A percentile compares a stretch with the other conserved stretches of the same genome.
phyloP scores from a whole-genome alignment of 805 yeast genomes.

The Torulaspora indica region DNA sequence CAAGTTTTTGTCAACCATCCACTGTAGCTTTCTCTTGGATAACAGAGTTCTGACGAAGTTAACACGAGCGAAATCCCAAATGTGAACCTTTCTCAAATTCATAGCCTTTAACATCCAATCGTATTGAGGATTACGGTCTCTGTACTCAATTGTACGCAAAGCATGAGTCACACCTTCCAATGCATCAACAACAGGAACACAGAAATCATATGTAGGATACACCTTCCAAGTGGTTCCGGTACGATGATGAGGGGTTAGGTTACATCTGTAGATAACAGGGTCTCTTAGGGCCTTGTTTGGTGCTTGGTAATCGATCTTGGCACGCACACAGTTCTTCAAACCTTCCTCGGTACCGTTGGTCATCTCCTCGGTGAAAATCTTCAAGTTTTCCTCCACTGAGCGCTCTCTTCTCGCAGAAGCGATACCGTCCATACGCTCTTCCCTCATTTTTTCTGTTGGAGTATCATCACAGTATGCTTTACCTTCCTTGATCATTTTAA shows the following conservation, averaged over 20 bases:
- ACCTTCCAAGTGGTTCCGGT: slow-evolving; percentile 91
- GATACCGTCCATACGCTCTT: slow-evolving; percentile 97
- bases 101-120: slow-evolving; percentile 89
- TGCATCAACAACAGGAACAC: slow-evolving; percentile 94
- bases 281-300: slow-evolving; percentile 94
- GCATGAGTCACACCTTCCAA: slow-evolving; percentile 98
- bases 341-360: slow-evolving; percentile 91
- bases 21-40: slow-evolving; percentile 96
- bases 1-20: slow-evolving; percentile 91
- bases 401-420: slow-evolving; percentile 90
- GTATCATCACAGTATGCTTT: slow-evolving; percentile 98
- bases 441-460: slow-evolving; percentile 91
- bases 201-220: slow-evolving; percentile 98
- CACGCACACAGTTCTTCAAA: slow-evolving; percentile 87
- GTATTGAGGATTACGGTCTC: slow-evolving; percentile 98
- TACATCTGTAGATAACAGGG: slow-evolving; percentile 96
- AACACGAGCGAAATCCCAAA: slow-evolving; percentile 98
- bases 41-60: slow-evolving; percentile 93
- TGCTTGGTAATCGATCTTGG: slow-evolving; percentile 89
- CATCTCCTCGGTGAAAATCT: slow-evolving; percentile 86
- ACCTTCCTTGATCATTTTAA: slow-evolving; percentile 88
- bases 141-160: slow-evolving; percentile 94
- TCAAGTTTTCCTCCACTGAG: slow-evolving; percentile 85
- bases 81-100: slow-evolving; percentile 81
- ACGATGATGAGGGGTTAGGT: slow-evolving; percentile 96